A percentile compares a stretch with the other conserved stretches of the same genome.
These are phyloP conservation scores for Eucalyptus regnans DNA, from an alignment of 345 rosid genomes.

Conservation along the genomic window DNA sequence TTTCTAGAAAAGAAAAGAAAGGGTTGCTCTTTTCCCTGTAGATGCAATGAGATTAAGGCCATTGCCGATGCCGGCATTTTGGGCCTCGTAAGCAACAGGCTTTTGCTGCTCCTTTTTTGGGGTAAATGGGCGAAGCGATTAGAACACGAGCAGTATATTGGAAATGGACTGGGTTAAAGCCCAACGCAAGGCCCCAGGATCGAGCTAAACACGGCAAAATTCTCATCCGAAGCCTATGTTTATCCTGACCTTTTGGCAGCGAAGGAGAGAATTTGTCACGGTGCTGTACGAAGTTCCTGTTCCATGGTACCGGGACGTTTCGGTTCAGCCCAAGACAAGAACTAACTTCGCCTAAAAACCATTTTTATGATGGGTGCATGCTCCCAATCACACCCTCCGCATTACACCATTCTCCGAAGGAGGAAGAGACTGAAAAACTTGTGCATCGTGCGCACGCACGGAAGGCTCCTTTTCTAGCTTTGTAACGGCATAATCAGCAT, in stretches of 20 bases:
- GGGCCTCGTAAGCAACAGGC: not conserved
- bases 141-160: not conserved
- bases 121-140: not conserved
- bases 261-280: not conserved
- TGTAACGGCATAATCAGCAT: not conserved
- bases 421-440: not conserved
- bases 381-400: not conserved
- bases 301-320: not conserved
- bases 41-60: not conserved
- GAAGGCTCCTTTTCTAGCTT: not conserved
- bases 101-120: not conserved
- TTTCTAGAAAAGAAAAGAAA: not conserved
- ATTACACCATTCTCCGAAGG: not conserved
- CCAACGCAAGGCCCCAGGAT: not conserved
- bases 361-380: not conserved
- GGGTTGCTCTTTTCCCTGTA: not conserved
- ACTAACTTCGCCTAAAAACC: not conserved
- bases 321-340: not conserved
- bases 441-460: not conserved
- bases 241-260: not conserved
- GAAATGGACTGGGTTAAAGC: not conserved
- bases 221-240: not conserved
- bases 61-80: not conserved
- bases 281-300: not conserved
- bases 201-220: not conserved